phyloP scores from a whole-genome alignment of 805 yeast genomes.

The Grigorovia jiainica region DNA sequence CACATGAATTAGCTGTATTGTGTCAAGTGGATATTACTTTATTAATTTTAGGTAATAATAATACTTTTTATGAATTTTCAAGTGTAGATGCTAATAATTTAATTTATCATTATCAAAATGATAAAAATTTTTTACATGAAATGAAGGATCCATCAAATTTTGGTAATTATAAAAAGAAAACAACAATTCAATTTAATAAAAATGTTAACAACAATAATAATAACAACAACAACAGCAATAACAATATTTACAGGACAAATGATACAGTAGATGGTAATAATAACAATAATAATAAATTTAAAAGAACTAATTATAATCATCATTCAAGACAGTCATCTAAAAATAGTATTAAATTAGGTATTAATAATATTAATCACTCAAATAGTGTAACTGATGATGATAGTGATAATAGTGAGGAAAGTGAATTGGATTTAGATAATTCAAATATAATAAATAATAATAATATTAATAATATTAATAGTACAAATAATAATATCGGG shows the following conservation, averaged over 20 bases:
- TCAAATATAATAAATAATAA: neutral
- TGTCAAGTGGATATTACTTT: constrained; percentile 93
- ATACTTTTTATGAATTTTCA: constrained; percentile 77
- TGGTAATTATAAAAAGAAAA: constrained; percentile 43
- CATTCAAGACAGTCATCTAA: neutral
- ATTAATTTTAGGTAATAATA: constrained; percentile 71
- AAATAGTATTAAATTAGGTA: too few relatives aligned
- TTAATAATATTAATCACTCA: neutral
- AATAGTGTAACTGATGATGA: constrained; percentile 1
- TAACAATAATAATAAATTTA: neutral
- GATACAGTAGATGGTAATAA: too few relatives aligned
- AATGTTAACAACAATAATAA: constrained; percentile 9
- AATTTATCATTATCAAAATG: constrained; percentile 31
- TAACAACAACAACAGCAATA: constrained; percentile 22
- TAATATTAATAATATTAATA: neutral
- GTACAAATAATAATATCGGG: neutral
- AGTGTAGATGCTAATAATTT: constrained; percentile 56
- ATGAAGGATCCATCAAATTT: constrained; percentile 55
- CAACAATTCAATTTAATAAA: constrained; percentile 10
- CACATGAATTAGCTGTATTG: constrained; percentile 60
- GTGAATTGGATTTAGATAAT: neutral
- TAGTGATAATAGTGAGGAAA: constrained; percentile 1
- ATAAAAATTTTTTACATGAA: constrained; percentile 37
- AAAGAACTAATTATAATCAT: too few relatives aligned
- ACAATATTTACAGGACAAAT: too few relatives aligned